Percentiles rank a stretch among this genome's conserved stretches.
phyloP scores from a whole-genome alignment of 2,329 filamentous ascomycete species.

The Eurotiales sp. region DNA sequence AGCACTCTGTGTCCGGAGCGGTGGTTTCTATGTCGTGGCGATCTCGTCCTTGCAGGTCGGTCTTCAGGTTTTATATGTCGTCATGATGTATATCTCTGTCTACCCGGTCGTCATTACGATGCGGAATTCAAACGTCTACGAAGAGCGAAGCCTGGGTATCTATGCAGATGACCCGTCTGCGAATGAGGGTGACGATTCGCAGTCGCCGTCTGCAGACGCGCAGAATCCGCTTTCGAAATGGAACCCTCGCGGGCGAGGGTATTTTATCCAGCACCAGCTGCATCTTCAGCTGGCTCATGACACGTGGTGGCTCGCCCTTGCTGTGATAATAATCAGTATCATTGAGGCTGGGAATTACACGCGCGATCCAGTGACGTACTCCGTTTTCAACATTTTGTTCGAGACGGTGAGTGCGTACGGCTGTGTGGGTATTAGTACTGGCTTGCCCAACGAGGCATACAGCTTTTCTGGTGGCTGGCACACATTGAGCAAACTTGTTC shows the following conservation, averaged over 20 bases:
- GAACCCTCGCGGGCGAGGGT: too few relatives aligned
- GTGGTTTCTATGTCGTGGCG: conserved; percentile 49
- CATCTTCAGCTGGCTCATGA: conserved; percentile 59
- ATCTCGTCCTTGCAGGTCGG: conserved; percentile 38
- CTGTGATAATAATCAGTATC: conserved; percentile 52
- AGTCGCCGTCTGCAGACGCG: too few relatives aligned
- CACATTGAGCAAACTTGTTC: conserved; percentile 45
- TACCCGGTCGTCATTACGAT: conserved; percentile 61
- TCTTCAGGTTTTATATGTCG: conserved; percentile 47
- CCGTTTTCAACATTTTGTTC: conserved; percentile 50
- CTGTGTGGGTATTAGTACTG: conserved; percentile 46
- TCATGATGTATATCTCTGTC: conserved; percentile 65
- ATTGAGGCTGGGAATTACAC: conserved; percentile 54
- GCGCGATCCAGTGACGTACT: conserved; percentile 37
- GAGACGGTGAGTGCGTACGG: conserved; percentile 19
- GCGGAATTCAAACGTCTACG: conserved; percentile 59
- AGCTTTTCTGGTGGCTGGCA: conserved; percentile 46
- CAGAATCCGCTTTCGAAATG: too few relatives aligned
- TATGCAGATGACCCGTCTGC: conserved; percentile 49
- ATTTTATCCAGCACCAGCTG: conserved; percentile 49
- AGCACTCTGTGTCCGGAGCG: conserved; percentile 49
- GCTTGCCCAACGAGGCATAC: conserved; percentile 43
- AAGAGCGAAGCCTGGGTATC: conserved; percentile 57
- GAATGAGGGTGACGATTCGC: too few relatives aligned
- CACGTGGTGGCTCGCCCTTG: conserved; percentile 57